phyloP scores from a whole-genome alignment of 1,284 basidiomycete genomes.

The Ganoderma boninense region DNA sequence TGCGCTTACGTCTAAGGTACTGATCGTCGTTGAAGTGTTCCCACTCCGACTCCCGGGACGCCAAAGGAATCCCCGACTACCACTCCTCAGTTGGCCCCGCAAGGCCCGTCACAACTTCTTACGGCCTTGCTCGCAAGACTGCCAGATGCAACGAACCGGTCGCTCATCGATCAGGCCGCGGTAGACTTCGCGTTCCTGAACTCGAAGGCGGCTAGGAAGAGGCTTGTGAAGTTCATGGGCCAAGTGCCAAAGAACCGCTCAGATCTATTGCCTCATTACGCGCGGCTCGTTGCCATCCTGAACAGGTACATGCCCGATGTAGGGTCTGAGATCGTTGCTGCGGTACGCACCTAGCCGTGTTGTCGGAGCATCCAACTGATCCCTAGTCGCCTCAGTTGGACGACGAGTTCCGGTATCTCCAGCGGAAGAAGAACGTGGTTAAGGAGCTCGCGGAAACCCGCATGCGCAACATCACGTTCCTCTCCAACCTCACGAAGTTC shows the following conservation, averaged over 20 bases:
- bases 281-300: conserved; percentile 88
- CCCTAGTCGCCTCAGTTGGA: conserved; percentile 72
- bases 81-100: conserved; percentile 75
- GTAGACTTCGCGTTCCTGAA: conserved; percentile 97
- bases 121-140: conserved; percentile 93
- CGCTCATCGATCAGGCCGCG: conserved; percentile 92
- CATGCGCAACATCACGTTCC: conserved; percentile 88
- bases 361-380: neutral
- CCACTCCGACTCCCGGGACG: conserved; percentile 72
- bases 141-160: conserved; percentile 93
- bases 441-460: conserved; percentile 89
- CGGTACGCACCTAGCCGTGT: conserved; percentile 57
- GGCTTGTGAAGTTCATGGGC: conserved; percentile 89
- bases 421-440: conserved; percentile 91
- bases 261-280: conserved; percentile 95
- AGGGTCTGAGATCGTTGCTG: conserved; percentile 80
- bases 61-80: conserved; percentile 69
- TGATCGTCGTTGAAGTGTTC: conserved; percentile 44
- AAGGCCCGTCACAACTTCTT: conserved; percentile 93
- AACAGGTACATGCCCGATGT: conserved; percentile 95
- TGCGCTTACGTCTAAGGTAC: conserved; percentile 14
- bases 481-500: conserved; percentile 96
- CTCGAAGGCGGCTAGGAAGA: conserved; percentile 92
- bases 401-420: conserved; percentile 97
- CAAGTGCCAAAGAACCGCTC: conserved; percentile 89